Percentiles rank a stretch among this genome's conserved stretches.
phyloP scores from a whole-genome alignment of 306 rosid genomes.

The Cicer chorassanicum region DNA sequence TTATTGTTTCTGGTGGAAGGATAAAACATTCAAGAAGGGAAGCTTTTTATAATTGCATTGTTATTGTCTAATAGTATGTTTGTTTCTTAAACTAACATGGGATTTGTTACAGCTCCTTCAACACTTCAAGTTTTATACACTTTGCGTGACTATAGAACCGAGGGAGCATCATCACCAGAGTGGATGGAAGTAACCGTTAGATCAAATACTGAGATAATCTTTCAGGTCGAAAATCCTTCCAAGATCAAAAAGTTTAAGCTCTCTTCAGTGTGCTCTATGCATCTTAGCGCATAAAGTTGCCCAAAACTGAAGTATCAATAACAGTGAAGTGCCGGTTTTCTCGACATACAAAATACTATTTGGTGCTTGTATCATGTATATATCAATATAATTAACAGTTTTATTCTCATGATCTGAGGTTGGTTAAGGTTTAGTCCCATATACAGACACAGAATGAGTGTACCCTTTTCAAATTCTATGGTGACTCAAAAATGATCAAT shows the following conservation, averaged over 20 bases:
- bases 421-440: background rate
- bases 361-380: slow-evolving; percentile 1
- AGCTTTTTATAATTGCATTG: slow-evolving; percentile 22
- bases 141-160: slow-evolving; percentile 74
- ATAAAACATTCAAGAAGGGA: slow-evolving; percentile 26
- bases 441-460: background rate
- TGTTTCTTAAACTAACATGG: slow-evolving; percentile 40
- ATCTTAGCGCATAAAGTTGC: slow-evolving; percentile 72
- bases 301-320: slow-evolving; percentile 10
- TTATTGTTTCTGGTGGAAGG: slow-evolving; percentile 25
- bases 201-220: slow-evolving; percentile 78
- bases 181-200: slow-evolving; percentile 77
- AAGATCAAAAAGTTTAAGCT: slow-evolving; percentile 77
- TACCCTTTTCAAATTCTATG: background rate
- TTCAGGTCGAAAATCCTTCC: slow-evolving; percentile 62
- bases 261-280: slow-evolving; percentile 68
- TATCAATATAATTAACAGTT: slow-evolving; percentile 14
- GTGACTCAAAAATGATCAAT: background rate
- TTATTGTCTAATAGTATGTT: background rate
- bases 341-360: slow-evolving; percentile 16
- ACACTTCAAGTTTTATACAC: slow-evolving; percentile 77
- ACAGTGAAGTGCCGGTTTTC: background rate
- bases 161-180: slow-evolving; percentile 67
- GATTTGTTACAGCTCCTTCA: slow-evolving; percentile 69
- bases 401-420: slow-evolving; percentile 9